Conservation (phyloP, 1,284 basidiomycete species). For the Austroboletus novae-zelandiae region DNA sequence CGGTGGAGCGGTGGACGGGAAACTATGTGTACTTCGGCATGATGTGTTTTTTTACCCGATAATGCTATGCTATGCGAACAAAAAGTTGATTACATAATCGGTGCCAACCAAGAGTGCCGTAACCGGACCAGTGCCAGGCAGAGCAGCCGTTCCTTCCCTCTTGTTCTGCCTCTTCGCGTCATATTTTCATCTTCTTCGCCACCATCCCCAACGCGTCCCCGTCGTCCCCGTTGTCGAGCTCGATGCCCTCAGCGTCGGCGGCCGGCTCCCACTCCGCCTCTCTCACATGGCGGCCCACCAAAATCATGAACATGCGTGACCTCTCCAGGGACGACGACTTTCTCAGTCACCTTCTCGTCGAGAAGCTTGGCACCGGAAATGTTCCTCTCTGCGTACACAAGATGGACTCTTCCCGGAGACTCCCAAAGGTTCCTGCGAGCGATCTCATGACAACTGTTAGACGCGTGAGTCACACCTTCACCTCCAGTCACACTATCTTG, state of each 20-base stretch:
- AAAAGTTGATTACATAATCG: constrained; percentile 28
- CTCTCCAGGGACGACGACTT: constrained; percentile 85
- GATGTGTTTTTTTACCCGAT: constrained; percentile 3
- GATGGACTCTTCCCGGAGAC: constrained; percentile 71
- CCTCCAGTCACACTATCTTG: constrained; percentile 25
- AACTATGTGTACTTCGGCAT: constrained; percentile 2
- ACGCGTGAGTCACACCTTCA: constrained; percentile 58
- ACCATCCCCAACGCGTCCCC: constrained; percentile 16
- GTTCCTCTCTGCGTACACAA: constrained; percentile 80
- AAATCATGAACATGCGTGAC: constrained; percentile 85
- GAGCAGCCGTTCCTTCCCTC: constrained; percentile 20
- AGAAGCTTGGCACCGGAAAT: constrained; percentile 74
- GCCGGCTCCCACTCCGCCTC: constrained; percentile 30
- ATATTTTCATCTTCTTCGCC: constrained; percentile 21
- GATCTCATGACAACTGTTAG: constrained; percentile 67
- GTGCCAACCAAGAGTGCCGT: constrained; percentile 20
- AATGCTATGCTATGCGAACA: constrained; percentile 8
- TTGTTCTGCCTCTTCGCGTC: constrained; percentile 34
- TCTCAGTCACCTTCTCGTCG: constrained; percentile 78
- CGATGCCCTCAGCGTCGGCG: constrained; percentile 41
- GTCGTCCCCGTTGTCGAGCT: constrained; percentile 26
- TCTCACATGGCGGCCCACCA: constrained; percentile 69
- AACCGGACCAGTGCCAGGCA: constrained; percentile 29
- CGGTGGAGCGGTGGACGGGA: not conserved
- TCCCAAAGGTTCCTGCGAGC: constrained; percentile 67